Evolutionary conservation across 1,139 yeast genomes (phyloP), one percentile per base, ranked within the genome.

Genomic region (Suhomyces bolitotheri): DNA sequence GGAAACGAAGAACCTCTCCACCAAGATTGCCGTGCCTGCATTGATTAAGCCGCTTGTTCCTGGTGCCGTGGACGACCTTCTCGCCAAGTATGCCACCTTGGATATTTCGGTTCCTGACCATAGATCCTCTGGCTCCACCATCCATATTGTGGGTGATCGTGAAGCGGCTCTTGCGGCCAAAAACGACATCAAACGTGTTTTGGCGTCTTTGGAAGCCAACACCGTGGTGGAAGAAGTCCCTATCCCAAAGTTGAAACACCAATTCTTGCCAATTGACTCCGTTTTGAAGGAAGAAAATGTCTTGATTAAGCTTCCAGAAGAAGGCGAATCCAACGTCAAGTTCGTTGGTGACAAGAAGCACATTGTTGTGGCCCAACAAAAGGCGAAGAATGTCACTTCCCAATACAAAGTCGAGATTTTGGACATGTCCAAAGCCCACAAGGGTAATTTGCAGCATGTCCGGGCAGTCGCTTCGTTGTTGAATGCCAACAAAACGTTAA

Each of bases 351-450:
- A 74, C 34, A 63, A 68, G 43, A 56, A 66, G 22, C 73, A 76
- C 39, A 73, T 89, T 38, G 52, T 71, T 12, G 62, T 64, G 15
- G 96, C 96, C 22, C 72, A 83, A 47, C 73, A 73, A 73, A 60
- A 63, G 63, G 60, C 77, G 64, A 65, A 58, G 75, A 82, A 47
- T 60, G 70, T 33, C 67, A 76, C 71, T 54, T 73, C 60, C 26
- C 70, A 66, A 47, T 71, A 60, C 54, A 67, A 64, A 49, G 80
- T 84, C 30, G 89, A 84, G 50, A 66, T 78, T 16, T 71, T 90
- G 54, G 95, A 87, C 50, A 81, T 90, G 65, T 80, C 94, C 16
- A 82, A 78, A 58, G 95, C 97, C 25, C 96, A 90, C 59, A 86
- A 87, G 52, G 87, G 86, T 51, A 81, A 85, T 53, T 60, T 80